phyloP scores from a whole-genome alignment of 1,284 basidiomycete genomes.

The Cystobasidium sp. region DNA sequence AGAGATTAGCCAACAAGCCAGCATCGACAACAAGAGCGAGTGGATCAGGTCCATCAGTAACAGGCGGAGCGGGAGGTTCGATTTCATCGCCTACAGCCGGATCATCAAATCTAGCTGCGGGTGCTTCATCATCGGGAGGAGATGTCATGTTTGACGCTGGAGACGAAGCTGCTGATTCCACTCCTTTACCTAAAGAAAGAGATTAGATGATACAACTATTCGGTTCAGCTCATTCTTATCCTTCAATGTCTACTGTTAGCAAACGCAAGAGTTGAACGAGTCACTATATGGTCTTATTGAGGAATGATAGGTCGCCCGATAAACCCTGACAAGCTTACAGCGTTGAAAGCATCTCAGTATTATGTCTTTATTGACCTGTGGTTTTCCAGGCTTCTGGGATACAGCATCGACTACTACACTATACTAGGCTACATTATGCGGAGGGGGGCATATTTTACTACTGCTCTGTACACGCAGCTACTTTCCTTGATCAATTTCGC shows the following conservation, averaged over 20 bases:
- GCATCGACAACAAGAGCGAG: conserved; percentile 8
- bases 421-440: too few relatives aligned
- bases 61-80: neutral
- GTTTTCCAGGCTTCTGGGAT: too few relatives aligned
- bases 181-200: conserved; percentile 18
- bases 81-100: conserved; percentile 18
- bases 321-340: too few relatives aligned
- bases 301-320: too few relatives aligned
- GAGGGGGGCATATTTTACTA: too few relatives aligned
- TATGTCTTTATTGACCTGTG: too few relatives aligned
- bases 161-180: conserved; percentile 17
- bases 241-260: too few relatives aligned
- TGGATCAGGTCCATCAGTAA: conserved; percentile 6
- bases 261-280: too few relatives aligned
- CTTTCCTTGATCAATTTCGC: neutral
- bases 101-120: neutral
- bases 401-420: too few relatives aligned
- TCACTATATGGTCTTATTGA: too few relatives aligned
- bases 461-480: neutral
- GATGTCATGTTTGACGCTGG: conserved; percentile 45
- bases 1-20: conserved; percentile 69
- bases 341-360: too few relatives aligned
- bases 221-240: too few relatives aligned
- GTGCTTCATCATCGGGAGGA: neutral
- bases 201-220: conserved; percentile 11